Percentiles rank a stretch among this genome's conserved stretches.
phyloP scores from a whole-genome alignment of 2,329 filamentous ascomycete species.

The Simplicillium aogashimaense region DNA sequence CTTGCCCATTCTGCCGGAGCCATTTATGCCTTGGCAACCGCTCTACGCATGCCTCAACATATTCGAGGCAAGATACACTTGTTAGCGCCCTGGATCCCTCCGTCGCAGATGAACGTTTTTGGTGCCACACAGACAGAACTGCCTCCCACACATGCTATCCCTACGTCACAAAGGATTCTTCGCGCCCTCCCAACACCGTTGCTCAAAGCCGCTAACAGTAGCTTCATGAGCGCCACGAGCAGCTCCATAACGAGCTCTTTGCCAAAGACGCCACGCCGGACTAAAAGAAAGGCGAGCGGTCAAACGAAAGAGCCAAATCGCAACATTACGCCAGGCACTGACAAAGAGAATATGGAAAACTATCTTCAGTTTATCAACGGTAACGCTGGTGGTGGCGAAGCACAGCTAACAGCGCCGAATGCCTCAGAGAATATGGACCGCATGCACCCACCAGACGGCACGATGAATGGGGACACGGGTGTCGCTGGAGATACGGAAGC shows the following conservation, averaged over 20 bases:
- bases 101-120: slow-evolving; percentile 80
- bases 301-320: slow-evolving; percentile 21
- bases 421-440: slow-evolving; percentile 40
- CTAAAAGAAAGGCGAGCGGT: slow-evolving; percentile 47
- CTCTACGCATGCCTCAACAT: slow-evolving; percentile 89
- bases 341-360: slow-evolving; percentile 38
- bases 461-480: slow-evolving; percentile 14
- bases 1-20: slow-evolving; percentile 93
- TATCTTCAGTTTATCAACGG: slow-evolving; percentile 7
- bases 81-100: slow-evolving; percentile 92
- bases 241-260: slow-evolving; percentile 73
- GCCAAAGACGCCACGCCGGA: slow-evolving; percentile 52
- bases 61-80: slow-evolving; percentile 91
- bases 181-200: slow-evolving; percentile 83
- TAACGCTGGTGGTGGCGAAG: slow-evolving; percentile 11
- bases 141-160: slow-evolving; percentile 76
- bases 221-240: slow-evolving; percentile 87
- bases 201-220: slow-evolving; percentile 88
- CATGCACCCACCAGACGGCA: slow-evolving; percentile 22
- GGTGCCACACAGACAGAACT: slow-evolving; percentile 57
- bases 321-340: slow-evolving; percentile 25
- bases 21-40: slow-evolving; percentile 95
- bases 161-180: slow-evolving; percentile 83
- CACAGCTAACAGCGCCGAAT: slow-evolving; percentile 12
- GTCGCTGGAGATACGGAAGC: slow-evolving; percentile 49